Conservation (phyloP, 179 eudicot species). For the Nepenthes alata region DNA sequence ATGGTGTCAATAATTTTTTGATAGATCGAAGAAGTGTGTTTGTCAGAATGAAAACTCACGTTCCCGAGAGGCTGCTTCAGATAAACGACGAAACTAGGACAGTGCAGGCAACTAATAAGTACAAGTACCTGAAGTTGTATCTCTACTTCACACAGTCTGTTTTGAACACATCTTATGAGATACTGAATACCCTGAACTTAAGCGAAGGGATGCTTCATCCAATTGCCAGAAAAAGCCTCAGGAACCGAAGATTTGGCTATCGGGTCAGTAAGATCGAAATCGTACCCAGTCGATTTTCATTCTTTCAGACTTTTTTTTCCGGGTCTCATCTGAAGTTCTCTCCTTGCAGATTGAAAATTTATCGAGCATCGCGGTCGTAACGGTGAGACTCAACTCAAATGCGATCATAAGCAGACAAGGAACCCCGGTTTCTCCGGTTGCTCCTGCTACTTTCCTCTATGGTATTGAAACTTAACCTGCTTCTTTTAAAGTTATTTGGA, state of each 20-base stretch:
- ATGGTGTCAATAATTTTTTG: neutral
- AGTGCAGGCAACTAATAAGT: slow-evolving; percentile 60
- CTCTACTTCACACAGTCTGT: slow-evolving; percentile 79
- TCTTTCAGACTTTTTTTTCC: too few relatives aligned
- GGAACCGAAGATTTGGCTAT: slow-evolving; percentile 69
- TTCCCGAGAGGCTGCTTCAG: slow-evolving; percentile 60
- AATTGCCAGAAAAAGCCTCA: slow-evolving; percentile 40
- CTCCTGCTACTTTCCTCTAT: slow-evolving; percentile 76
- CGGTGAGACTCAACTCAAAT: slow-evolving; percentile 49
- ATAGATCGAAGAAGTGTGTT: slow-evolving; percentile 64
- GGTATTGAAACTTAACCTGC: slow-evolving; percentile 31
- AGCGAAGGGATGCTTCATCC: slow-evolving; percentile 59
- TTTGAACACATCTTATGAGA: slow-evolving; percentile 58
- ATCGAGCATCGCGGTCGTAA: slow-evolving; percentile 35
- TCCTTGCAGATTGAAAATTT: slow-evolving; percentile 43
- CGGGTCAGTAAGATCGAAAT: slow-evolving; percentile 31
- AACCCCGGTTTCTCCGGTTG: slow-evolving; percentile 56
- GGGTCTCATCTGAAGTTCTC: neutral
- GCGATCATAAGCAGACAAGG: slow-evolving; percentile 60
- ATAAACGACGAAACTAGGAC: slow-evolving; percentile 60
- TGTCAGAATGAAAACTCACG: slow-evolving; percentile 57
- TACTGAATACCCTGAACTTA: slow-evolving; percentile 36
- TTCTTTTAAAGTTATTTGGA: neutral
- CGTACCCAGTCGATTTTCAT: neutral
- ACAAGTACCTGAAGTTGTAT: slow-evolving; percentile 53